These are phyloP conservation scores for Abrus pulchellus DNA, from an alignment of 306 rosid genomes.

Conservation along the genomic window DNA sequence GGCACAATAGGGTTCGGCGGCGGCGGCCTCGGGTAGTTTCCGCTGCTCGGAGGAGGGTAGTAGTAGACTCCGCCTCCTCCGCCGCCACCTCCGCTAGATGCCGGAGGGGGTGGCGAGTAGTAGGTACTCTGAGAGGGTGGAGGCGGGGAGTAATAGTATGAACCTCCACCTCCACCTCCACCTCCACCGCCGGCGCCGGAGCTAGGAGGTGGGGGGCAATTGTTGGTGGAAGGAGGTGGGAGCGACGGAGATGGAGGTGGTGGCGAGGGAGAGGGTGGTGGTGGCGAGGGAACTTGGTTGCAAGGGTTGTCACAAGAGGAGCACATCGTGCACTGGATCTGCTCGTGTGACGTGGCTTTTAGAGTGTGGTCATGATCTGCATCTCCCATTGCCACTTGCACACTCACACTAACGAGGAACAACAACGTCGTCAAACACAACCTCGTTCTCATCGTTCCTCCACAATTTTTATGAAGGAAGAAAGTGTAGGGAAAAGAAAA, in stretches of 20 bases:
- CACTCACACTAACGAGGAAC: not conserved
- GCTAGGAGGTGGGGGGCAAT: constrained; percentile 80
- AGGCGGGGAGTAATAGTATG: constrained; percentile 71
- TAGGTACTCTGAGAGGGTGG: constrained; percentile 63
- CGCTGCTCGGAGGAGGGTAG: constrained; percentile 72
- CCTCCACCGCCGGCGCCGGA: constrained; percentile 51
- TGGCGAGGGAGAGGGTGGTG: constrained; percentile 54
- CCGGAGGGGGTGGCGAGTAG: constrained; percentile 80
- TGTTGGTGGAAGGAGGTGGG: constrained; percentile 43
- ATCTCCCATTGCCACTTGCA: constrained; percentile 26
- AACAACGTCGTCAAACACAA: not conserved
- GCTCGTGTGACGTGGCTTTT: constrained; percentile 59
- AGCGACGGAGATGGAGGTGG: constrained; percentile 22
- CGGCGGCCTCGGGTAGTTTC: constrained; percentile 78
- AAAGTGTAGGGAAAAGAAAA: not conserved
- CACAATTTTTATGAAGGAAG: not conserved
- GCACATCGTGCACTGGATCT: constrained; percentile 97
- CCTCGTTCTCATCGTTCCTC: not conserved
- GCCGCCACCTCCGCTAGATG: constrained; percentile 56
- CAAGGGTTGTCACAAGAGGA: constrained; percentile 87
- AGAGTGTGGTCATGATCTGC: constrained; percentile 28
- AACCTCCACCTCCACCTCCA: not conserved
- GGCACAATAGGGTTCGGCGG: constrained; percentile 98
- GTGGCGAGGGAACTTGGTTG: constrained; percentile 62
- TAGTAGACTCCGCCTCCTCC: constrained; percentile 56